Base-by-base conservation (phyloP, 176 grass and related monocot species). In the Lolium rigidum region DNA sequence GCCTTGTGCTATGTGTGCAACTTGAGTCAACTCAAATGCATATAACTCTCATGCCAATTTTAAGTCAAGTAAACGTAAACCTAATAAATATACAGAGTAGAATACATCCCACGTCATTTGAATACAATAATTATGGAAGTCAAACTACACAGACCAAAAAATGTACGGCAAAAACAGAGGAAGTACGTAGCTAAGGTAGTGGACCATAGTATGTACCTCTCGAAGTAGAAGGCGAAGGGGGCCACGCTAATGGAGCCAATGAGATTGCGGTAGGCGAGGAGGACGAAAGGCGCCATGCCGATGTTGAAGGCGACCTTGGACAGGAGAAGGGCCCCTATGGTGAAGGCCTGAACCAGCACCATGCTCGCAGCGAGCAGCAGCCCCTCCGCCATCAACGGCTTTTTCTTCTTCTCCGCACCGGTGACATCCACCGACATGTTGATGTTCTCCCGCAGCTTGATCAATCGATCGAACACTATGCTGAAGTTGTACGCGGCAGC, bases 261-360 rank as follows among this genome's bases (percentile, higher is more conserved):
- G 70, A 84, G 44, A 58, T 94, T 87, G 75, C 92, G 92, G 72
- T 91, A 94, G 35, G 60, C 62, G 51, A 91, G 74, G 68, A 90
- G 86, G 58, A 80, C 83, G 52, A 86, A 94, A 57, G 86, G 83
- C 7, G 49, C 60, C 89, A 91, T 94, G 5, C 92, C 89, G 17
- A 78, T 37, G 48, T 79, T 84, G 3, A 94, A 46, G 13, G 75
- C 89, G 1, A 94, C 4, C 86, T 90, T 90, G 0, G 88, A 71
- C 0, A 94, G 64, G 15, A 94, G 24, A 2, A 94, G 86, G 13
- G 85, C 78, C 1, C 76, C 90, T 4, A 80, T 77, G 49, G 84
- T 77, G 51, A 92, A 86, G 50, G 12, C 10, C 63, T 92, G 87
- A 15, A 84, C 80, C 50, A 89, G 28, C 12, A 87, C 74, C 87